Base-by-base conservation (phyloP, 768 basidiomycete species). In the Sarcodon sp. region DNA sequence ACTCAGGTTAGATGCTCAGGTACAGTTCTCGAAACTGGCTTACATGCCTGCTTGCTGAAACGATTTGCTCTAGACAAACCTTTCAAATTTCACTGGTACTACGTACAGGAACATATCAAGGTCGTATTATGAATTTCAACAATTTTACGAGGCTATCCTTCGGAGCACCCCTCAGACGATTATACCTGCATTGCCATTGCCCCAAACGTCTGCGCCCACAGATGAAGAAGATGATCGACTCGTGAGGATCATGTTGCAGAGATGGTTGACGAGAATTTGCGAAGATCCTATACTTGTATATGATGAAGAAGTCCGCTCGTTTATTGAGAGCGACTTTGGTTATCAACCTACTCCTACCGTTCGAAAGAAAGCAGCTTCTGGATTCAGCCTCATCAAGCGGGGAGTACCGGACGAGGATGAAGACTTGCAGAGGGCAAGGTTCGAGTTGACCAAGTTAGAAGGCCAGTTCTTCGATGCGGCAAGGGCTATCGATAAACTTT, bases 161-260 rank as follows among this genome's bases (percentile, higher is more conserved):
- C 76, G 83, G 57, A 90, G 77, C 64, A 93, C 89, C 61, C 96
- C 96, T 0, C 96, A 98, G 59, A 94, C 93, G 27, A 96, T 99
- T 56, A 73, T 97, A 12, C 90, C 96, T 7, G 96, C 96, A 4
- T 74, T 99, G 11, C 96, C 96, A 1, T 74, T 98, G n/a, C 79
- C 93, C 0, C 90, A 94, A 55, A 97, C 93, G 0, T 97, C 93
- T 10, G 96, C 96, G 2, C 85, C 90, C 21, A 92, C 90, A 10
- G 96, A 98, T 59, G 96, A 98, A 66, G 96, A 98, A 65, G 96
- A 99, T 63, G 96, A 98, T 62, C 76, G 96, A 15, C 73, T 99
- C 2, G 90, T 99, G 33, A 86, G 86, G 61, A 85, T 93, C 51
- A 90, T 93, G 76, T 71, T 98, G 16, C 96, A 98, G 64, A 71